Conservation (phyloP, 306 rosid species). For the Prunus mume region DNA sequence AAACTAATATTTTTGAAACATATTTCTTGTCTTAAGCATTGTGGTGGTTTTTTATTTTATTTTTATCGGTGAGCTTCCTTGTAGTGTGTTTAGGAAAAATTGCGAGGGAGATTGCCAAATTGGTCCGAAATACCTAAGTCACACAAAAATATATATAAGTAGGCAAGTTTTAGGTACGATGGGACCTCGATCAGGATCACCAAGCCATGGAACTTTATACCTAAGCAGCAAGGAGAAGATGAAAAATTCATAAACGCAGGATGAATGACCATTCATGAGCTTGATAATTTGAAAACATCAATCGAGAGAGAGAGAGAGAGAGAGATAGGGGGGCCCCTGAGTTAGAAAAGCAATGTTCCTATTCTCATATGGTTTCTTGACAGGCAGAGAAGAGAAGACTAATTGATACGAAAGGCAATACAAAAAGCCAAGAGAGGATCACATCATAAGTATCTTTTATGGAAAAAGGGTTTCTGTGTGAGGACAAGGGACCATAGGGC, state of each 20-base stretch:
- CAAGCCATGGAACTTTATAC: neutral
- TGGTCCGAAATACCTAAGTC: neutral
- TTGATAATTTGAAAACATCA: slow-evolving; percentile 36
- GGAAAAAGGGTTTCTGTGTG: neutral
- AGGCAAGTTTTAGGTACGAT: neutral
- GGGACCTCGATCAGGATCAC: neutral
- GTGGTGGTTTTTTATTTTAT: too few relatives aligned
- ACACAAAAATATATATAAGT: neutral
- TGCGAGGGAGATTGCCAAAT: too few relatives aligned
- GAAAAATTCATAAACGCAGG: neutral
- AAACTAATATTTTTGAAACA: too few relatives aligned
- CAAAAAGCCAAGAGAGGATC: neutral
- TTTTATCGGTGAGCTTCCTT: too few relatives aligned
- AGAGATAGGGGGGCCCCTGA: neutral
- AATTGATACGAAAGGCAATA: neutral
- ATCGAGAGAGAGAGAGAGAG: slow-evolving; percentile 11
- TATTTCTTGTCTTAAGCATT: too few relatives aligned
- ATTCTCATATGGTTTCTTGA: neutral
- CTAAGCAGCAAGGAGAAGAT: neutral
- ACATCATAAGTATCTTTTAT: neutral
- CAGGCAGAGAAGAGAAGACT: neutral
- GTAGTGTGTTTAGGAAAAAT: neutral
- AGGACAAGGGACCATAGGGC: neutral
- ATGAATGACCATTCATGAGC: slow-evolving; percentile 48
- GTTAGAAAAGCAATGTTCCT: neutral